Conservation (phyloP, 352 stramenopile genomes). For the Pythium utonaiense region DNA sequence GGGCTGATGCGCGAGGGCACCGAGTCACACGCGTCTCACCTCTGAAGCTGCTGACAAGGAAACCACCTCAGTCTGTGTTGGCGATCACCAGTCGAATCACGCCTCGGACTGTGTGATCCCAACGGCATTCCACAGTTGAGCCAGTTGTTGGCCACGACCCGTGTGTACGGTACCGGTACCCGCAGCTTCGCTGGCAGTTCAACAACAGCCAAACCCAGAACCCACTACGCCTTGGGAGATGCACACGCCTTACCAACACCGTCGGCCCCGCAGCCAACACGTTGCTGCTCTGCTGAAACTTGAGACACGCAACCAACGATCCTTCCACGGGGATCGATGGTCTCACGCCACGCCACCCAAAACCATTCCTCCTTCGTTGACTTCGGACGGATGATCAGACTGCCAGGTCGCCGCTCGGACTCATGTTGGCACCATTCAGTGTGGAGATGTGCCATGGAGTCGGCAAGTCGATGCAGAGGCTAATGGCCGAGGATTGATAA, state of each 20-base stretch:
- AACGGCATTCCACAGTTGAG: background rate
- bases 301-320: background rate
- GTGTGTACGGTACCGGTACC: background rate
- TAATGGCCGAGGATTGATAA: constrained; percentile 9
- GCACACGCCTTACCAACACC: background rate
- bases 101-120: background rate
- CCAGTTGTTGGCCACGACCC: constrained; percentile 8
- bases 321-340: background rate
- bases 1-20: no score
- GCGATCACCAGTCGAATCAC: background rate
- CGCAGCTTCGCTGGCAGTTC: background rate
- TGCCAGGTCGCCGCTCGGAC: no score
- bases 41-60: no score
- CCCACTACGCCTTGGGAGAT: no score
- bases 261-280: background rate
- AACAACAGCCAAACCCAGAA: background rate
- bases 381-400: no score
- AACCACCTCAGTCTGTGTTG: background rate
- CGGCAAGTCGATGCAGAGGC: background rate
- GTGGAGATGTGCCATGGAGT: background rate
- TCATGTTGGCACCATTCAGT: no score
- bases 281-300: background rate
- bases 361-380: background rate
- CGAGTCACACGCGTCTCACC: no score
- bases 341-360: background rate